Evolutionary conservation across 768 basidiomycete species (phyloP).

Genomic region (Trametes cubensis): DNA sequence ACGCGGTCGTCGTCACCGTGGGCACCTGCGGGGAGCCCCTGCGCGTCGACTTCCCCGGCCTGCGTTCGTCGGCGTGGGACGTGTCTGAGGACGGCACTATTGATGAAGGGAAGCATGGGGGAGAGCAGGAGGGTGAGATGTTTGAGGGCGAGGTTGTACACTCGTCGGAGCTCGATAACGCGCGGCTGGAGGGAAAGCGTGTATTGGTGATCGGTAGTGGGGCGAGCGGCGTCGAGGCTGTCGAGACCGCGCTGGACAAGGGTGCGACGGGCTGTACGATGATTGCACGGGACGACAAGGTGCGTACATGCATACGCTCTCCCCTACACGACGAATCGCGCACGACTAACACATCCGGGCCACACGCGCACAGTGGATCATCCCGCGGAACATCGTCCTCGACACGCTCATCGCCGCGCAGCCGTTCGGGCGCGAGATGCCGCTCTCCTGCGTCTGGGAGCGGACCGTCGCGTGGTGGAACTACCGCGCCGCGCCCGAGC

Average conservation of each 20-base stretch:
- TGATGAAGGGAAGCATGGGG: slow-evolving; percentile 19
- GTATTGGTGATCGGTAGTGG: slow-evolving; percentile 55
- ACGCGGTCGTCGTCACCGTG: slow-evolving; percentile 52
- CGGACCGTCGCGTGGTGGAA: slow-evolving; percentile 45
- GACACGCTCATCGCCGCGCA: slow-evolving; percentile 52
- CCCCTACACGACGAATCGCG: no score
- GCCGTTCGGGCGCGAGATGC: slow-evolving; percentile 57
- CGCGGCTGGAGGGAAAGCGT: slow-evolving; percentile 40
- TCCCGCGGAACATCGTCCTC: slow-evolving; percentile 47
- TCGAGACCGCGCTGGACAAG: slow-evolving; percentile 40
- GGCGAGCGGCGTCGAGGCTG: slow-evolving; percentile 55
- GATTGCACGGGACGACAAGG: slow-evolving; percentile 46
- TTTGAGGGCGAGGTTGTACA: slow-evolving; percentile 47
- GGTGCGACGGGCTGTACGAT: slow-evolving; percentile 40
- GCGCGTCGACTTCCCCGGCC: slow-evolving; percentile 47
- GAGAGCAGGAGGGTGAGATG: slow-evolving; percentile 31
- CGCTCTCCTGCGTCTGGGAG: slow-evolving; percentile 54
- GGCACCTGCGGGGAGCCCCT: slow-evolving; percentile 53
- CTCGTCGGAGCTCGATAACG: slow-evolving; percentile 51
- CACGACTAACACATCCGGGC: no score
- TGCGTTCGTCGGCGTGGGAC: slow-evolving; percentile 33
- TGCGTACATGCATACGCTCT: no score
- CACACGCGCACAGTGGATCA: slow-evolving; percentile 48
- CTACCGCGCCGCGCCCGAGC: slow-evolving; percentile 48
- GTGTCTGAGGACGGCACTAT: slow-evolving; percentile 22